phyloP scores from a whole-genome alignment of 2,329 filamentous ascomycete genomes.

The Dryadomyces quercus-mongolicae region DNA sequence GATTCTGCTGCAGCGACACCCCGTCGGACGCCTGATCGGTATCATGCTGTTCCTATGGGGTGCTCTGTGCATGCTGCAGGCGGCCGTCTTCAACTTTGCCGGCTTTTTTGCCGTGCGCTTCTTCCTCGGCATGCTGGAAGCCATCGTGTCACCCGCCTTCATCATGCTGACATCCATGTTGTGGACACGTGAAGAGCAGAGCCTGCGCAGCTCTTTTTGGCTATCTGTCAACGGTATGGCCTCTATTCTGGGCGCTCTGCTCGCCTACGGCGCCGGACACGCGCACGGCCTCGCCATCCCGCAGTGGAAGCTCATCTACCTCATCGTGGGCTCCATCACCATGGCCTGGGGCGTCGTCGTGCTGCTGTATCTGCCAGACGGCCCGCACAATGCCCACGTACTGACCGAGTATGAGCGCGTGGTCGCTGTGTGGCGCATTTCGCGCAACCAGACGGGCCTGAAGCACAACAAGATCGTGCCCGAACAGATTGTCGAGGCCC shows the following conservation, averaged over 20 bases:
- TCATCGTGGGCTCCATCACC: conserved; percentile 13
- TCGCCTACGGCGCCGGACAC: conserved; percentile 19
- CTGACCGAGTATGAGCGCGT: conserved; percentile 22
- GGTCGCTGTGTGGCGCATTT: conserved; percentile 26
- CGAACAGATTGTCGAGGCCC: conserved; percentile 18
- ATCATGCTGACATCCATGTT: conserved; percentile 25
- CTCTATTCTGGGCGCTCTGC: conserved; percentile 17
- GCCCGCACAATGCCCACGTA: conserved; percentile 21
- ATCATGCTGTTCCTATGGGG: conserved; percentile 32
- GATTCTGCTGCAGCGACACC: conserved; percentile 26
- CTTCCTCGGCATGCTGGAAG: conserved; percentile 29
- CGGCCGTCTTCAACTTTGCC: conserved; percentile 19
- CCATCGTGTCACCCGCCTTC: conserved; percentile 23
- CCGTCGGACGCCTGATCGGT: conserved; percentile 28
- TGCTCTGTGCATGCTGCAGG: conserved; percentile 16
- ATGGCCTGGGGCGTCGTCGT: conserved; percentile 10
- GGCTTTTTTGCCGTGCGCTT: conserved; percentile 24
- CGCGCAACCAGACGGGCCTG: conserved; percentile 26
- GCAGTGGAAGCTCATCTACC: conserved; percentile 17
- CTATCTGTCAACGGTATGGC: conserved; percentile 19
- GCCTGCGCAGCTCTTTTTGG: conserved; percentile 22
- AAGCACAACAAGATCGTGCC: conserved; percentile 24
- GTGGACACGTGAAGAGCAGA: conserved; percentile 25
- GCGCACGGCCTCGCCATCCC: conserved; percentile 10
- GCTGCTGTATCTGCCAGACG: conserved; percentile 21